Conservation (phyloP, 805 yeast species). For the Pichia cephalocereana region DNA sequence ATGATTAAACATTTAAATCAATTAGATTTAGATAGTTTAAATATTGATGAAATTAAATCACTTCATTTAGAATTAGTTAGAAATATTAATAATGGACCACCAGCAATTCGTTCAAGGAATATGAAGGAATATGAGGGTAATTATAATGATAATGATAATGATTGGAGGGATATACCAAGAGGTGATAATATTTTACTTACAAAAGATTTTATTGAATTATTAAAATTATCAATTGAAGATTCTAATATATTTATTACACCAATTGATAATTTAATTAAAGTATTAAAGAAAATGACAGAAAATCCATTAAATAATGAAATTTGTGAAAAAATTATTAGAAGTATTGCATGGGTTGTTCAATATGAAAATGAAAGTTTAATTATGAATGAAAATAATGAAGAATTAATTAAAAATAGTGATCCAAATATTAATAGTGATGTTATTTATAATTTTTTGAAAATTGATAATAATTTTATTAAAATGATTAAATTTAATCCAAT, state of each 20-base stretch:
- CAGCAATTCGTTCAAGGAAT: slow-evolving; percentile 28
- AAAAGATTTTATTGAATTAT: slow-evolving; percentile 16
- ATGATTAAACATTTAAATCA: neutral
- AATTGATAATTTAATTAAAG: slow-evolving; percentile 18
- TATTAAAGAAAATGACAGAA: slow-evolving; percentile 21
- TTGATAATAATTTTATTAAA: slow-evolving; percentile 39
- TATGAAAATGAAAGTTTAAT: slow-evolving; percentile 19
- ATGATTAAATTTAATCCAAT: slow-evolving; percentile 40
- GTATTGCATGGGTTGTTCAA: slow-evolving; percentile 45
- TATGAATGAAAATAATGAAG: slow-evolving; percentile 16
- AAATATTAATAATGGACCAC: slow-evolving; percentile 12
- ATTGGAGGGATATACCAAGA: slow-evolving; percentile 67
- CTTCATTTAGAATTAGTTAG: slow-evolving; percentile 3
- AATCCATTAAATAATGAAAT: slow-evolving; percentile 18
- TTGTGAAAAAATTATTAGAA: slow-evolving; percentile 35
- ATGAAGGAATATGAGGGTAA: too few species aligned
- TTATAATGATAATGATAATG: slow-evolving; percentile 50
- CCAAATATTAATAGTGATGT: slow-evolving; percentile 37
- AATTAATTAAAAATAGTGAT: slow-evolving; percentile 14
- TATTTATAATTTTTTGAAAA: slow-evolving; percentile 38
- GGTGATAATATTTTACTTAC: slow-evolving; percentile 39
- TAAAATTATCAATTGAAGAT: slow-evolving; percentile 17
- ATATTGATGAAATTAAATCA: neutral
- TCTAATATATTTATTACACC: slow-evolving; percentile 18
- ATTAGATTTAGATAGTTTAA: neutral